Evolutionary conservation across 2,329 filamentous ascomycete genomes (phyloP).

Genomic region (Botrytis cinerea): DNA sequence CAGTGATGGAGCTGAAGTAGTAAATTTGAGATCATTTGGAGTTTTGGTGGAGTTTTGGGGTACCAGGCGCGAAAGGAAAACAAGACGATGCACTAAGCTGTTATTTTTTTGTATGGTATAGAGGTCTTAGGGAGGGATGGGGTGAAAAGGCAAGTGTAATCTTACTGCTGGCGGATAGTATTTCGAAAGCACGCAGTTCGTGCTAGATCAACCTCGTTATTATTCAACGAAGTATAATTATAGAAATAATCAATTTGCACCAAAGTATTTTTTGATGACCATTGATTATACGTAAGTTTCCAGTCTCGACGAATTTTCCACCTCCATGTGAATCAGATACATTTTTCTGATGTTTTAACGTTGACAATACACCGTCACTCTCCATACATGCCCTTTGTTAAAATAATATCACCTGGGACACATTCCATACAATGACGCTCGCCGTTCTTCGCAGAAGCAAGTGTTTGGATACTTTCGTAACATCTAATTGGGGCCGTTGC

Average conservation of each 20-base stretch:
- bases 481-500: conserved; percentile 1
- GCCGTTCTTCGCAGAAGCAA: not conserved
- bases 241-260: not conserved
- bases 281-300: not conserved
- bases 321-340: not conserved
- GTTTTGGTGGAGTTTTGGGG: not conserved
- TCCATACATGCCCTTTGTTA: not conserved
- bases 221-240: not conserved
- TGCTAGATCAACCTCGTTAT: not conserved
- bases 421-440: not conserved
- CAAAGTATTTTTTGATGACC: not conserved
- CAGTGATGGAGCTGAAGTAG: not conserved
- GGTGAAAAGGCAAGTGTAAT: not conserved
- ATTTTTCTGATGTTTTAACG: not conserved
- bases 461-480: not conserved
- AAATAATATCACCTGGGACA: not conserved
- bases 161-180: not conserved
- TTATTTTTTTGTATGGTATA: not conserved
- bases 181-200: conserved; percentile 6
- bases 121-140: not conserved
- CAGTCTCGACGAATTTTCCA: not conserved
- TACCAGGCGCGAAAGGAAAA: not conserved
- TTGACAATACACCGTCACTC: not conserved
- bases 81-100: not conserved
- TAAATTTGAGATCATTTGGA: not conserved